Evolutionary conservation across 495 filamentous ascomycete species (phyloP).

Genomic region (Cercophora sp.): DNA sequence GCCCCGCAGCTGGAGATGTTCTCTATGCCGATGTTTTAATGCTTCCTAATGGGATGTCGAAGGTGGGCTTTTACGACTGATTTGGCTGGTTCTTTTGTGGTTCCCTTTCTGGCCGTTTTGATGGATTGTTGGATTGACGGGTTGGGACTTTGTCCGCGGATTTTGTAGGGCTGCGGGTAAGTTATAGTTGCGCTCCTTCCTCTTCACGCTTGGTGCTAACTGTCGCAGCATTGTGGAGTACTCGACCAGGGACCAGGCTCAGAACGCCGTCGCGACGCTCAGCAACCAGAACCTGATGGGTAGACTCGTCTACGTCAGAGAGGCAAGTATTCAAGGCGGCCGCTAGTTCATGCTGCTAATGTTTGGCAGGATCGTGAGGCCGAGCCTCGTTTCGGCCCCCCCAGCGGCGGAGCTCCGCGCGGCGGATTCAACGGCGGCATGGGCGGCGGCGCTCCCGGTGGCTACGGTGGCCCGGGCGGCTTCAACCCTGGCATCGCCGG

Average conservation of each 20-base stretch:
- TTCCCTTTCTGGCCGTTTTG: conserved; percentile 68
- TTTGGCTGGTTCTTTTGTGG: conserved; percentile 76
- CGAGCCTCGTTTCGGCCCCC: conserved; percentile 84
- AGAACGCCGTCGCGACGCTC: conserved; percentile 93
- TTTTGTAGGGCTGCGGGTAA: conserved; percentile 99
- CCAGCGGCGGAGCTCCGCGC: conserved; percentile 51
- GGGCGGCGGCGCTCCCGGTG: conserved; percentile 35
- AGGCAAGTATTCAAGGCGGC: conserved; percentile 66
- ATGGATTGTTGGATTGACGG: conserved; percentile 99
- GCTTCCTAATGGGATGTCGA: conserved; percentile 99
- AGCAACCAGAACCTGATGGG: conserved; percentile 99
- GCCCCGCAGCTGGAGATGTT: conserved; percentile 84
- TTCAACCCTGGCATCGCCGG: conserved; percentile 42
- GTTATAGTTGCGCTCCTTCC: conserved; percentile 28
- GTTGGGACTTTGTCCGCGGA: conserved; percentile 86
- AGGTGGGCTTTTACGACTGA: conserved; percentile 96
- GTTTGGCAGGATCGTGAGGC: conserved; percentile 78
- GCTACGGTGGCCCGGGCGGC: conserved; percentile 38
- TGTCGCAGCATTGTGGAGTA: conserved; percentile 97
- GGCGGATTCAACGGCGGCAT: conserved; percentile 60
- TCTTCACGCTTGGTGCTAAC: conserved; percentile 12
- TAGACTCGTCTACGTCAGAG: conserved; percentile 94
- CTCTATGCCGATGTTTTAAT: conserved; percentile 99
- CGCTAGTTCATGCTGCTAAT: too few relatives aligned
- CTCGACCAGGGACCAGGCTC: conserved; percentile 97